Conservation (phyloP, 2,329 filamentous ascomycete species). For the Sporothrix pseudoabietina region DNA sequence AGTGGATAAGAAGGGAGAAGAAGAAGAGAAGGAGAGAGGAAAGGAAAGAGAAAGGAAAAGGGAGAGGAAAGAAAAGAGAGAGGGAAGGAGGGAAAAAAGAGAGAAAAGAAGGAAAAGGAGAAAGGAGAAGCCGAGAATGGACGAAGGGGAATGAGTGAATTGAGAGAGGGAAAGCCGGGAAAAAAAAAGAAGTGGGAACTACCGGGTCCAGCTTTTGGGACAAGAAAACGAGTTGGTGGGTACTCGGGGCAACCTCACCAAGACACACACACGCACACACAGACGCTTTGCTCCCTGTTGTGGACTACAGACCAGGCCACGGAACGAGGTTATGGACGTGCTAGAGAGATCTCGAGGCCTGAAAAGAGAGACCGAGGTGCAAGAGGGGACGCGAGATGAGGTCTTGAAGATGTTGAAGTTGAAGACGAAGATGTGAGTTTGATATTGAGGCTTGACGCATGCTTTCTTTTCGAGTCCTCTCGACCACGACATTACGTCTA, state of each 20-base stretch:
- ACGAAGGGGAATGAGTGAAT: conserved; percentile 37
- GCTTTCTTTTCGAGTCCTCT: not conserved
- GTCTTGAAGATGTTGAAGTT: not conserved
- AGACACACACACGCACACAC: conserved; percentile 16
- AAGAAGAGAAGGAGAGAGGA: conserved; percentile 30
- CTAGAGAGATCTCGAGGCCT: conserved; percentile 10
- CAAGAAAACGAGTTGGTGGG: conserved; percentile 23
- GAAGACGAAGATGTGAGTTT: not conserved
- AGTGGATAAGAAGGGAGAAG: conserved; percentile 32
- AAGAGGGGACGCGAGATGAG: not conserved
- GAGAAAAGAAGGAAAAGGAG: conserved; percentile 31
- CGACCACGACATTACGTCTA: not conserved
- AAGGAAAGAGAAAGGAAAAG: conserved; percentile 23
- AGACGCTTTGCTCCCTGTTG: not conserved
- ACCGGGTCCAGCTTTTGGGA: conserved; percentile 31
- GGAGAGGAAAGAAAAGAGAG: conserved; percentile 22
- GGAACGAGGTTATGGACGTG: conserved; percentile 20
- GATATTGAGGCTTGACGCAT: not conserved
- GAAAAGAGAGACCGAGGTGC: not conserved
- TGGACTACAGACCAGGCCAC: conserved; percentile 14
- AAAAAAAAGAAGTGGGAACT: conserved; percentile 33
- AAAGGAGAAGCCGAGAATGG: conserved; percentile 36
- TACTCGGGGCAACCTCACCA: conserved; percentile 26
- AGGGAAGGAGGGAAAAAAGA: conserved; percentile 21
- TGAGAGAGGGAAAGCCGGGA: conserved; percentile 33